phyloP scores from a whole-genome alignment of 108 stramenopile species.

The Asterionellopsis glacialis region DNA sequence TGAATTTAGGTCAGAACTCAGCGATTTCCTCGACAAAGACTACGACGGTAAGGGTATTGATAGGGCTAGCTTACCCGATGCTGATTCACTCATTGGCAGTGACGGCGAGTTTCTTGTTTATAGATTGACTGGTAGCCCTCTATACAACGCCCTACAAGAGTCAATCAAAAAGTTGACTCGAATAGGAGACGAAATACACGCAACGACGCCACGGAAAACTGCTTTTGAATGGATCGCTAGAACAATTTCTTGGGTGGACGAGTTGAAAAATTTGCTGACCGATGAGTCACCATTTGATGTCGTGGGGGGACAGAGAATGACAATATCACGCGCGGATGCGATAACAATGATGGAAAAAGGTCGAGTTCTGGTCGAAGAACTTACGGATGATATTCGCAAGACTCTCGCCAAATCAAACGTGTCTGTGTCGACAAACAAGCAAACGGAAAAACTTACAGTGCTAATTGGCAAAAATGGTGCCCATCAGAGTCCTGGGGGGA shows the following conservation, averaged over 20 bases:
- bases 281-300: slow-evolving; percentile 17
- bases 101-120: slow-evolving; percentile 64
- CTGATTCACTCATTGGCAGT: slow-evolving; percentile 49
- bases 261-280: slow-evolving; percentile 29
- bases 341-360: slow-evolving; percentile 35
- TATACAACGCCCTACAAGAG: slow-evolving; percentile 39
- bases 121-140: slow-evolving; percentile 54
- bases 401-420: slow-evolving; percentile 48
- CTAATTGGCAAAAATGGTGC: slow-evolving; percentile 52
- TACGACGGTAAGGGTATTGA: slow-evolving; percentile 40
- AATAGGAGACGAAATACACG: slow-evolving; percentile 39
- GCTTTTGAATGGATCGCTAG: slow-evolving; percentile 66
- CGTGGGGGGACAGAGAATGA: slow-evolving; percentile 10
- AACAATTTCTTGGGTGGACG: slow-evolving; percentile 65
- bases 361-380: slow-evolving; percentile 39
- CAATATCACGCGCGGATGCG: slow-evolving; percentile 25
- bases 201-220: slow-evolving; percentile 61
- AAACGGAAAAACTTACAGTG: slow-evolving; percentile 38
- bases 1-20: slow-evolving; percentile 40
- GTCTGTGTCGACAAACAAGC: slow-evolving; percentile 39
- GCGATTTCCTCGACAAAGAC: slow-evolving; percentile 47
- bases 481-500: slow-evolving; percentile 51
- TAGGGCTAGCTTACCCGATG: slow-evolving; percentile 51
- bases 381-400: slow-evolving; percentile 52
- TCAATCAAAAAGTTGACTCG: slow-evolving; percentile 29